phyloP scores from a whole-genome alignment of 805 yeast genomes.

The Zygosaccharomyces bisporus region DNA sequence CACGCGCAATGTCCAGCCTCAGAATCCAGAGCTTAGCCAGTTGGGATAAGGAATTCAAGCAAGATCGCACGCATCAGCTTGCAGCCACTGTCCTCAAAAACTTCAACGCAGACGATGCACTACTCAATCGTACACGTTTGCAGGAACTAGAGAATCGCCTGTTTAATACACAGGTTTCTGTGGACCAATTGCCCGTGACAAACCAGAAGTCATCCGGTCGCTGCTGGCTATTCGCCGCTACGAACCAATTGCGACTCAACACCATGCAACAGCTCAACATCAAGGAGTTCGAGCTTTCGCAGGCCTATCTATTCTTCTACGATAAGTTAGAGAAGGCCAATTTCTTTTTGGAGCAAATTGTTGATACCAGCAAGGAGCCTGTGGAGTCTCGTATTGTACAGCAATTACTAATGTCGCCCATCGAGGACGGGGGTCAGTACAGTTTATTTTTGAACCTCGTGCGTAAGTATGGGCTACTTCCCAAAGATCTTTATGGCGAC shows the following conservation, averaged over 20 bases:
- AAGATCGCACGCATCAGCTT: conserved; percentile 31
- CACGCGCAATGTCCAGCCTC: conserved; percentile 14
- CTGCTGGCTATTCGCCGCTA: conserved; percentile 87
- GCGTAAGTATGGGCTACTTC: conserved; percentile 78
- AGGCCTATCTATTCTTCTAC: conserved; percentile 74
- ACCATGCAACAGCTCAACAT: conserved; percentile 60
- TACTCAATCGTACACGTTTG: conserved; percentile 29
- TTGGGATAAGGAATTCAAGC: conserved; percentile 31
- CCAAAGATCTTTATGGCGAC: conserved; percentile 71
- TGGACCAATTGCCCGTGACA: conserved; percentile 53
- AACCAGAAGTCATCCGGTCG: conserved; percentile 76
- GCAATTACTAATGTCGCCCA: conserved; percentile 60
- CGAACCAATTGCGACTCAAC: conserved; percentile 64
- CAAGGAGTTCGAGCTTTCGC: conserved; percentile 70
- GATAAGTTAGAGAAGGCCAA: conserved; percentile 85
- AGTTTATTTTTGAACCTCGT: conserved; percentile 75
- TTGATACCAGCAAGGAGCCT: conserved; percentile 62
- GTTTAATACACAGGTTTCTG: conserved; percentile 42
- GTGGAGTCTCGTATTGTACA: conserved; percentile 70
- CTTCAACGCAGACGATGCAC: conserved; percentile 34
- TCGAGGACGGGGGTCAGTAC: conserved; percentile 84
- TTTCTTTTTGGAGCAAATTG: conserved; percentile 70
- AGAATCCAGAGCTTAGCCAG: conserved; percentile 10
- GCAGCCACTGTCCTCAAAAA: conserved; percentile 38
- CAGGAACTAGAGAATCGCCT: conserved; percentile 24